Conservation (phyloP, 495 filamentous ascomycete genomes). For the Aspergillus cavernicola region DNA sequence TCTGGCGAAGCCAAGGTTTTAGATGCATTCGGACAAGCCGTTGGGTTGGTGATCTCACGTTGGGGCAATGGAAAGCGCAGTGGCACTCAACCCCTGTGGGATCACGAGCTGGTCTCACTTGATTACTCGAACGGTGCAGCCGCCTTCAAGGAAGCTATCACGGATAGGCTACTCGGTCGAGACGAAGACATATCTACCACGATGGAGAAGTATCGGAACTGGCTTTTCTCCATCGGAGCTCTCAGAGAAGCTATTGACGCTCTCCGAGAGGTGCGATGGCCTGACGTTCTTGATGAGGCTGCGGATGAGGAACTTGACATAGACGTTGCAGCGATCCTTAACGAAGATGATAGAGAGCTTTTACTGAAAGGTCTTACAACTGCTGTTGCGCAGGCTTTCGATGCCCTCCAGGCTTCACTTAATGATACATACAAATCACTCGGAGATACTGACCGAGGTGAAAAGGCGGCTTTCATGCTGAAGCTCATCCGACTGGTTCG, state of each 20-base stretch:
- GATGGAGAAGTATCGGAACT: conserved; percentile 59
- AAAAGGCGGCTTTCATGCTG: conserved; percentile 66
- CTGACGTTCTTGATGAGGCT: conserved; percentile 69
- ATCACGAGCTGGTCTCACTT: conserved; percentile 47
- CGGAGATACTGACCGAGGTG: conserved; percentile 39
- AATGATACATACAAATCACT: conserved; percentile 40
- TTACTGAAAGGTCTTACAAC: conserved; percentile 58
- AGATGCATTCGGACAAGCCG: conserved; percentile 53
- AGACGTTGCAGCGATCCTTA: conserved; percentile 58
- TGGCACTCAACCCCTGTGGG: conserved; percentile 55
- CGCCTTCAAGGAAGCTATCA: conserved; percentile 50
- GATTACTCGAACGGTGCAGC: conserved; percentile 54
- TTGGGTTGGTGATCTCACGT: conserved; percentile 40
- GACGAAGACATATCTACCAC: conserved; percentile 59
- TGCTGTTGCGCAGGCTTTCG: conserved; percentile 56
- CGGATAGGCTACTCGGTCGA: conserved; percentile 57
- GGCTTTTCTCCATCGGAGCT: conserved; percentile 61
- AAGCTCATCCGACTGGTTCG: conserved; percentile 74
- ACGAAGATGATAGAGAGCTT: conserved; percentile 65
- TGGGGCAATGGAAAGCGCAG: conserved; percentile 52
- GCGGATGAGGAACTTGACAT: conserved; percentile 68
- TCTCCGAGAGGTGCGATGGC: conserved; percentile 67
- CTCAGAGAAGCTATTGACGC: conserved; percentile 59
- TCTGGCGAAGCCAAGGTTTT: conserved; percentile 55
- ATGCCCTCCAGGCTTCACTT: conserved; percentile 55